Conservation (phyloP, 1,284 basidiomycete genomes). For the Thecaphora thlaspeos region DNA sequence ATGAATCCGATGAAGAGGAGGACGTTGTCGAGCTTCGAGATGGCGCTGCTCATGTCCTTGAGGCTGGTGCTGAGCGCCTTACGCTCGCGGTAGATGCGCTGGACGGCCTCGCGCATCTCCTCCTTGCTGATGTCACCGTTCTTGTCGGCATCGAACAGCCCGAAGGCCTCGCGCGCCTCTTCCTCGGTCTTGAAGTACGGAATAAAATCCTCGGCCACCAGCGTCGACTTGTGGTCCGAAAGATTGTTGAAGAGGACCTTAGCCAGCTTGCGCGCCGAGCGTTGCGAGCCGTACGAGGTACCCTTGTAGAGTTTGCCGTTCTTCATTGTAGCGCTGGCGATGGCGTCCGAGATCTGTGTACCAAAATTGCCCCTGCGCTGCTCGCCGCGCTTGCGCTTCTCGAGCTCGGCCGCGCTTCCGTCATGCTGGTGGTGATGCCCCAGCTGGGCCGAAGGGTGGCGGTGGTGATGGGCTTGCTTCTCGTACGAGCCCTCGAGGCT, state of each 20-base stretch:
- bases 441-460: constrained; percentile 10
- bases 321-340: constrained; percentile 55
- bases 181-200: constrained; percentile 73
- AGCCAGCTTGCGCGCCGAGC: constrained; percentile 72
- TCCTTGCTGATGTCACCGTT: constrained; percentile 77
- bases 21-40: constrained; percentile 51
- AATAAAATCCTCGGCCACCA: constrained; percentile 63
- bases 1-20: constrained; percentile 67
- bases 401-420: constrained; percentile 15
- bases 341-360: constrained; percentile 43
- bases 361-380: constrained; percentile 41
- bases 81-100: constrained; percentile 76
- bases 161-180: constrained; percentile 74
- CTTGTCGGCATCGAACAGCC: constrained; percentile 75
- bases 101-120: constrained; percentile 81
- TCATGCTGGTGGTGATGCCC: constrained; percentile 16
- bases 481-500: not conserved
- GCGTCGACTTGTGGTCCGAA: constrained; percentile 38
- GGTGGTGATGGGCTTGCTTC: constrained; percentile 9
- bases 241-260: constrained; percentile 70
- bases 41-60: constrained; percentile 58
- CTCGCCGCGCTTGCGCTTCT: constrained; percentile 11
- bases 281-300: constrained; percentile 60
- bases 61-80: constrained; percentile 70
- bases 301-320: constrained; percentile 51